Conservation (phyloP, 768 basidiomycete species). For the Leccinum incarnatum region DNA sequence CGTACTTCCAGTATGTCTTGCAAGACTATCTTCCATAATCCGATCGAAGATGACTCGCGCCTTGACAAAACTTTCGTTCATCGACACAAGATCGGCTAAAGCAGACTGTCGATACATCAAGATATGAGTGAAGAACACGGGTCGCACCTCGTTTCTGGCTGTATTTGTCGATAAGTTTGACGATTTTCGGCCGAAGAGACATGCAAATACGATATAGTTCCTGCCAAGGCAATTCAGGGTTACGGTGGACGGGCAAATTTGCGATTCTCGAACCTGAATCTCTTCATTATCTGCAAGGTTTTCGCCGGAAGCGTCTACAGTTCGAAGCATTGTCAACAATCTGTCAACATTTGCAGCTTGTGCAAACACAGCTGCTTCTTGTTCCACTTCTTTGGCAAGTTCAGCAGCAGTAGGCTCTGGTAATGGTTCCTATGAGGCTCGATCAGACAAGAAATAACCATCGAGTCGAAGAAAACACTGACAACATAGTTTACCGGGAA, state of each 20-base stretch:
- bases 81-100: slow-evolving; percentile 85
- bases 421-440: slow-evolving; percentile 61
- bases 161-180: slow-evolving; percentile 95
- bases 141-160: slow-evolving; percentile 78
- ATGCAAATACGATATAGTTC: slow-evolving; percentile 90
- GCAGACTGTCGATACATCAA: neutral
- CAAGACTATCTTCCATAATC: slow-evolving; percentile 90
- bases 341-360: slow-evolving; percentile 85
- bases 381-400: slow-evolving; percentile 76
- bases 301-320: slow-evolving; percentile 72
- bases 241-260: neutral
- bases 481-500: slow-evolving; percentile 98
- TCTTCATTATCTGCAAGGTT: slow-evolving; percentile 91
- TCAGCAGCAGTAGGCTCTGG: slow-evolving; percentile 81
- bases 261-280: slow-evolving; percentile 56
- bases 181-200: slow-evolving; percentile 89
- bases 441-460: neutral
- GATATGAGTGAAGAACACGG: neutral
- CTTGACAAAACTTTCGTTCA: slow-evolving; percentile 92
- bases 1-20: slow-evolving; percentile 65
- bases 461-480: slow-evolving; percentile 28
- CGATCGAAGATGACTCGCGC: slow-evolving; percentile 88
- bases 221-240: slow-evolving; percentile 36
- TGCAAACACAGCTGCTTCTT: slow-evolving; percentile 84
- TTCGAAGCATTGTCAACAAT: slow-evolving; percentile 69